Conservation (phyloP, 140 eudicot genomes). For the Stevia rebaudiana region DNA sequence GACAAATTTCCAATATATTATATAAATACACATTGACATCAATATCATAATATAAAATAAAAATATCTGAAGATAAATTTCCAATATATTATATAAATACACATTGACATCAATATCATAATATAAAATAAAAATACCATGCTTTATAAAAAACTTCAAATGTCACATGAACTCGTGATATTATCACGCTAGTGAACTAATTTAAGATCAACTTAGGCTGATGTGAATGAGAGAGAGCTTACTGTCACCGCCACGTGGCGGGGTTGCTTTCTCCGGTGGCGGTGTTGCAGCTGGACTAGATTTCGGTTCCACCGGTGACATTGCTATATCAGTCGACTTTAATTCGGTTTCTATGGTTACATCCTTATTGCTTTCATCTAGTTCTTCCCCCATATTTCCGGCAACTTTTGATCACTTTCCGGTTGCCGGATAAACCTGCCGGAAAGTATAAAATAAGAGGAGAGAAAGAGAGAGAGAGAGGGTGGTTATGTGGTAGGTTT, state of each 20-base stretch:
- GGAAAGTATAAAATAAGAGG: background rate
- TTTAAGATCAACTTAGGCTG: background rate
- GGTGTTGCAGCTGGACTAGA: constrained; percentile 12
- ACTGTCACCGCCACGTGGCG: constrained; percentile 5
- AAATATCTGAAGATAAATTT: constrained; percentile 33
- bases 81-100: too few relatives aligned
- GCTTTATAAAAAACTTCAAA: too few relatives aligned
- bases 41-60: background rate
- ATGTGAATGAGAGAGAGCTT: constrained; percentile 18
- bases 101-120: background rate
- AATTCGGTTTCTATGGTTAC: constrained; percentile 5
- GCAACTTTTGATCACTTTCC: background rate
- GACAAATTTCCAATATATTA: background rate
- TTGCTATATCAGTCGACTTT: background rate
- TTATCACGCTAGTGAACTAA: background rate
- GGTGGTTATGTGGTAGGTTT: constrained; percentile 30
- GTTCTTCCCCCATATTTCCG: constrained; percentile 26
- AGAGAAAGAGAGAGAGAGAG: background rate
- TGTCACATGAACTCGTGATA: background rate
- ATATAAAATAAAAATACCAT: too few relatives aligned
- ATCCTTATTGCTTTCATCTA: constrained; percentile 21
- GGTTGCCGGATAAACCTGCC: background rate
- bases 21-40: background rate
- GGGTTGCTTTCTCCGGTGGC: constrained; percentile 12
- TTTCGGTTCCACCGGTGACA: constrained; percentile 12